Evolutionary conservation across 345 rosid species (phyloP), one percentile per base, ranked within the genome.

Genomic region (Combretum micranthum): DNA sequence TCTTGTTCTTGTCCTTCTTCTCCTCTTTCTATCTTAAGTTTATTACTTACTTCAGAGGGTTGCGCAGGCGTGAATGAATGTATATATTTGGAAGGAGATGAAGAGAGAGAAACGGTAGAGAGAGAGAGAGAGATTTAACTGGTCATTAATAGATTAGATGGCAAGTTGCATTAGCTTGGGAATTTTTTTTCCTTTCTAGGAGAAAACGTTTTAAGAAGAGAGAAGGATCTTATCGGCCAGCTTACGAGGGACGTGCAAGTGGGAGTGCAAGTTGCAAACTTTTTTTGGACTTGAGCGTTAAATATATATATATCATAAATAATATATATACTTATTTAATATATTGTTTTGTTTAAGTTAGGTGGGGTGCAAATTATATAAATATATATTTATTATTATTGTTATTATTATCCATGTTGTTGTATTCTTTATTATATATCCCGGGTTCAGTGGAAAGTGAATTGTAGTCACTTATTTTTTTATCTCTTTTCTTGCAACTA

Each of bases 91-190:
- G 0, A 32, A 19, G 45, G 42, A 32, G 39, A 7, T 7, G 39
- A 5, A 6, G 43, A 14, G 19, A 32, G 57, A 53, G 57, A 17
- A 26, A 4, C 42, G 32, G 15, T 15, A 9, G 55, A 13, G 3
- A n/a, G 39, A 32, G 39, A 32, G 39, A 32, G 39, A 32, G 10
- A 32, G 39, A 5, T 32, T 25, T 32, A 5, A 1, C 39, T 32
- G 57, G 18, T 54, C 15, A 17, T 54, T 54, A 32, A 32, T 18
- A 15, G 42, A 17, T 54, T 18, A 15, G 42, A 17, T 46, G 60
- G 18, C 80, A 64, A 75, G 61, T 85, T 80, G 92, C 72, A 65
- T 66, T 78, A 67, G 64, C 60, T 74, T 76, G 77, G 69, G 54
- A 66, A 47, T 68, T 64, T 60, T 37, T 65, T 26, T 26, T n/a